Base-by-base conservation (phyloP, 1,139 yeast genomes). In the Kurtzmaniella quercitrusa region DNA sequence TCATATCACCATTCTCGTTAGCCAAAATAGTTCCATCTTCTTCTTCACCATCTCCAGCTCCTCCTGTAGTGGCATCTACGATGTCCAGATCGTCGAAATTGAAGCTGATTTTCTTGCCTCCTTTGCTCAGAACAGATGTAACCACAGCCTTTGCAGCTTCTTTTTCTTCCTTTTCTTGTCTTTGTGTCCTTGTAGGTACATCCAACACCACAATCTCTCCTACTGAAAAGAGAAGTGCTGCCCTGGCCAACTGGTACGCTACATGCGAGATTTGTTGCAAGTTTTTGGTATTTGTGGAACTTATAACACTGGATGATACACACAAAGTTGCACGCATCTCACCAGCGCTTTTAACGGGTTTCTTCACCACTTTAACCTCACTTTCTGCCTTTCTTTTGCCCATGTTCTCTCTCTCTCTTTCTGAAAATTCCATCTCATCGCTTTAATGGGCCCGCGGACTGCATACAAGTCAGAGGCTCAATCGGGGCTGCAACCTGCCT, bases 201-300 rank as follows among this genome's bases (percentile, higher is more conserved):
- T 84, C 83, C 53, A 87, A 69, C 1, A 89, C 68, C 5, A 89
- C 79, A 36, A 89, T 73, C 56, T 89, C 97, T 2, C 78, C 77
- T 2, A 86, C 87, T 43, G 79, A 74, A 58, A 75, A 88, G 14
- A 79, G 68, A 26, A 86, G 77, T 5, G 89, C 85, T 2, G 84
- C 80, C 52, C 84, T 78, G 15, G 95, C 94, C 22, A 89, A 72
- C 61, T 88, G 95, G 54, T 88, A 85, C 1, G 86, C 81, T 2
- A 82, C 71, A 45, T 76, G 69, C 0, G 95, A 88, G 11, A 79
- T 80, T 59, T 88, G 96, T 49, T 83, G 83, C 42, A 86, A 65
- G 51, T 82, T 83, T 42, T 64, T 64, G 40, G 93, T 85, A 58
- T 79, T 77, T 16, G 76, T 56, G 5, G 50, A 48, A 2, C 75